Evolutionary conservation across 345 rosid genomes (phyloP), one percentile per base, ranked within the genome.

Genomic region (Stellera chamaejasme): DNA sequence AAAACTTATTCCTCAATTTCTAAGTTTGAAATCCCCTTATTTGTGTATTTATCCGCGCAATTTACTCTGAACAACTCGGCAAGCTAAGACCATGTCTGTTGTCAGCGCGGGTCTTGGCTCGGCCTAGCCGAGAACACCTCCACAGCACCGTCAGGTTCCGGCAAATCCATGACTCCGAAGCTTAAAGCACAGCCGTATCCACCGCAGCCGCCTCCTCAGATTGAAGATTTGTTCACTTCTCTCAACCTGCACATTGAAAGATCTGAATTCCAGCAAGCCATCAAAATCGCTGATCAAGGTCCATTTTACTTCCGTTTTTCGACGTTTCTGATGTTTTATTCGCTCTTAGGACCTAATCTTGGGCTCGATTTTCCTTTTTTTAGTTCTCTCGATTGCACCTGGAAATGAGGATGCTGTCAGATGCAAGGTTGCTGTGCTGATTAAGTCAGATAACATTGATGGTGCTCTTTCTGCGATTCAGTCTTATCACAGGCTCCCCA

Each of bases 371-470:
- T 15, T 57, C n/a, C 39, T 6, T 52, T 53, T 51, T 54, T 71
- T 79, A 93, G 99, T 93, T 49, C 75, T 93, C 39, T 65, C 84
- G 9, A 62, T 79, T 51, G 74, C 75, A 51, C 91, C 96, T 16
- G 73, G 72, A 59, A 97, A 93, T 44, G 97, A 81, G 71, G 99
- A 93, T 57, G 94, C 97, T 50, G 67, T 84, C 69, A 77, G 82
- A 64, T 89, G 99, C 74, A 87, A 93, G 67, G 80, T 87, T 16
- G 95, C 83, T 67, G 88, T 96, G 27, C 54, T 93, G 64, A 74
- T 93, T 2, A 84, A 75, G 80, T 72, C 54, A 42, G 99, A 93
- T 44, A 70, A 73, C 26, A 64, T 84, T 56, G 96, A 83, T 39
- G 80, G 62, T 45, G 94, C 99, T 56, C 80, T 93, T 51, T 71